Evolutionary conservation across 2,329 filamentous ascomycete species (phyloP).

Genomic region (Basipetospora chlamydospora): DNA sequence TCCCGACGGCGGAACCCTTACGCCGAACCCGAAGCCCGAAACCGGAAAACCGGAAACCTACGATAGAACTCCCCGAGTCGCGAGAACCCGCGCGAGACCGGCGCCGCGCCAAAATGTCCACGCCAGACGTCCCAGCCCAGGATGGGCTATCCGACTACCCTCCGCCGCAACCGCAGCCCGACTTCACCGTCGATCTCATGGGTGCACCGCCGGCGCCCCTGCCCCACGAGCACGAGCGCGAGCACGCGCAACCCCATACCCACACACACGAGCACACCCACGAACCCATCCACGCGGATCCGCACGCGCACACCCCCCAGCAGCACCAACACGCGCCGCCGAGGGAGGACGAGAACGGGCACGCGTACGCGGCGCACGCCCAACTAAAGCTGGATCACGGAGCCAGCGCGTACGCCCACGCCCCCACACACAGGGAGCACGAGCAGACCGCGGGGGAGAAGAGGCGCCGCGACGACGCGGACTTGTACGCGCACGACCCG

Average conservation of each 20-base stretch:
- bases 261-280: no score
- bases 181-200: neutral
- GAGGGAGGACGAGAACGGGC: no score
- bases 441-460: neutral
- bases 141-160: conserved; percentile 1
- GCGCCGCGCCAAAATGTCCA: neutral
- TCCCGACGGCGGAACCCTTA: no score
- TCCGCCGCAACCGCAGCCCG: neutral
- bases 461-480: neutral
- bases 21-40: no score
- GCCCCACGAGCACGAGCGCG: neutral
- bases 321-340: no score
- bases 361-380: no score
- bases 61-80: no score
- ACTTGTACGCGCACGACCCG: neutral
- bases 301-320: no score
- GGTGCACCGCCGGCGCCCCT: neutral
- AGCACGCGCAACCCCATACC: neutral
- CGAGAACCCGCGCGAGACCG: no score
- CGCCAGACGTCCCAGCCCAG: neutral
- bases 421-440: neutral
- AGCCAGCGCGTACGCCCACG: neutral
- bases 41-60: no score
- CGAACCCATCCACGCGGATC: no score
- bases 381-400: no score